phyloP scores from a whole-genome alignment of 805 yeast genomes.

The Ogataea chonburiensis region DNA sequence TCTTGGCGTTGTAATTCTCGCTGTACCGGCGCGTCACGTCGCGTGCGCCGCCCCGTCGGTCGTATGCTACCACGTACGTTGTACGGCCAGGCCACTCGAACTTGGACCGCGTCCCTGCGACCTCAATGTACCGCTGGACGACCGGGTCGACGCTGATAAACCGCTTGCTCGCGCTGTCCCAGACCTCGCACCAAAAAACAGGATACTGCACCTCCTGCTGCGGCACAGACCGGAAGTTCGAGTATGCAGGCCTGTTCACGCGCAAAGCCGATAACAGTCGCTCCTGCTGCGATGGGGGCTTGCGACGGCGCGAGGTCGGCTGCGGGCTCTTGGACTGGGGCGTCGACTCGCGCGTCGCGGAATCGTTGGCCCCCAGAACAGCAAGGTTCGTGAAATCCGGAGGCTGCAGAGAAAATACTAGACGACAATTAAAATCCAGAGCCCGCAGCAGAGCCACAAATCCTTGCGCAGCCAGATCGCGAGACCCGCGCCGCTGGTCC shows the following conservation, averaged over 20 bases:
- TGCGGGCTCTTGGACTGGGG: conserved; percentile 6
- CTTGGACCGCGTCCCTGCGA: conserved; percentile 49
- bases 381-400: conserved; percentile 67
- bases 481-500: conserved; percentile 55
- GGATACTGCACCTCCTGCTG: conserved; percentile 45
- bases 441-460: conserved; percentile 75
- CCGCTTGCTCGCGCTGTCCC: conserved; percentile 68
- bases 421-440: conserved; percentile 65
- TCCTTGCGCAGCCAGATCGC: conserved; percentile 84
- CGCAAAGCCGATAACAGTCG: conserved; percentile 28
- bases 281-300: conserved; percentile 28
- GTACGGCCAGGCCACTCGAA: conserved; percentile 66
- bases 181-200: conserved; percentile 90
- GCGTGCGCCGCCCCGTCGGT: conserved; percentile 57
- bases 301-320: conserved; percentile 8
- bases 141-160: conserved; percentile 91
- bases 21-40: conserved; percentile 89
- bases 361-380: conserved; percentile 12
- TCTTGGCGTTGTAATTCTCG: conserved; percentile 65
- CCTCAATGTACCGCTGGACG: conserved; percentile 61
- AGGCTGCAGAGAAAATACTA: conserved; percentile 84
- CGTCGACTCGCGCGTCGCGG: conserved; percentile 13
- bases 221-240: conserved; percentile 10
- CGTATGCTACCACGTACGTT: conserved; percentile 77
- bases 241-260: conserved; percentile 25